These are phyloP conservation scores for Mangifera indica DNA, from an alignment of 345 rosid species.

Conservation along the genomic window DNA sequence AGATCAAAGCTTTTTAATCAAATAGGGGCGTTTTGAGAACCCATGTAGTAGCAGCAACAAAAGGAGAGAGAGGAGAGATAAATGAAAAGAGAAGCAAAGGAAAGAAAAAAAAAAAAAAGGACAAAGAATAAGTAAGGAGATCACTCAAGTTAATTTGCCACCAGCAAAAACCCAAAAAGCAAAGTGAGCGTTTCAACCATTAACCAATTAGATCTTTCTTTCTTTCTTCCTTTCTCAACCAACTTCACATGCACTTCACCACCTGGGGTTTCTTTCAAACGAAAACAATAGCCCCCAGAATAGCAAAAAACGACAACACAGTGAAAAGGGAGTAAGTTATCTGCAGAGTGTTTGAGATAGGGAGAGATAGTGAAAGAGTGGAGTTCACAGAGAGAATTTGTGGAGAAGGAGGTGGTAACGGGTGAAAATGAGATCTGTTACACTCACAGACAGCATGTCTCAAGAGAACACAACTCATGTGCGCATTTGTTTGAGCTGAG, in stretches of 20 bases:
- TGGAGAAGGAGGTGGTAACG: conserved; percentile 11
- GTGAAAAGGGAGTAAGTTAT: conserved; percentile 3
- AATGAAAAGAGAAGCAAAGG: conserved; percentile 10
- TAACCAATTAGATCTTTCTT: conserved; percentile 18
- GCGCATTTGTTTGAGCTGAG: conserved; percentile 33
- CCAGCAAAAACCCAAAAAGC: conserved; percentile 29
- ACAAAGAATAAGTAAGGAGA: conserved; percentile 3
- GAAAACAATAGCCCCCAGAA: conserved; percentile 39
- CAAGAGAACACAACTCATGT: conserved; percentile 27
- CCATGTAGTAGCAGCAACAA: conserved; percentile 1
- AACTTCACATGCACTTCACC: conserved; percentile 57
- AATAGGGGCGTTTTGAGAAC: conserved; percentile 8
- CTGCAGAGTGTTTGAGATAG: not conserved
- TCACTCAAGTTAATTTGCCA: conserved; percentile 24
- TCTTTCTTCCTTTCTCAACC: conserved; percentile 27
- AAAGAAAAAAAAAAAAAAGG: conserved; percentile 17
- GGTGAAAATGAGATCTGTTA: conserved; percentile 22
- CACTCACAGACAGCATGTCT: not conserved
- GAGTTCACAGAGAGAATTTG: conserved; percentile 29
- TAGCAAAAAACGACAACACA: conserved; percentile 10
- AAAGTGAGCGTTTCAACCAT: conserved; percentile 22
- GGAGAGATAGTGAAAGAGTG: conserved; percentile 22
- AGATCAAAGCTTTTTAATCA: conserved; percentile 11
- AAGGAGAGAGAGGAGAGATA: conserved; percentile 7
- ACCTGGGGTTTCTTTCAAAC: conserved; percentile 38